Evolutionary conservation across 768 basidiomycete species (phyloP).

Genomic region (Leucogyrophana mollusca): DNA sequence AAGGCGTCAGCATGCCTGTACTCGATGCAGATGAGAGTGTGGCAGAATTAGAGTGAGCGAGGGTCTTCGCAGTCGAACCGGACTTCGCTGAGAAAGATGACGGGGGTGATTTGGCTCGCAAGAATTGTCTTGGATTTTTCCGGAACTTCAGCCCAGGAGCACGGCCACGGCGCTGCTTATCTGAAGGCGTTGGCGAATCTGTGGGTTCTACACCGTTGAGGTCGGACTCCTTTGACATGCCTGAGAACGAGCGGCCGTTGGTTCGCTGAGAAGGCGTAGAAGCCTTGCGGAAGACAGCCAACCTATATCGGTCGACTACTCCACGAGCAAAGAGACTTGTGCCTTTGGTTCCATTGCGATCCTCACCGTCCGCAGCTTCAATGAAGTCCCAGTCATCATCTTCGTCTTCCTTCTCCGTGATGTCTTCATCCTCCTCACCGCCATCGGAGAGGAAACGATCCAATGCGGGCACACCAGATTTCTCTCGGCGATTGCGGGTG

Average conservation of each 20-base stretch:
- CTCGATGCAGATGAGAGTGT: constrained; percentile 38
- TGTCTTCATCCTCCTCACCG: constrained; percentile 41
- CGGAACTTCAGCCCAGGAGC: constrained; percentile 69
- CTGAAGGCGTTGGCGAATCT: constrained; percentile 45
- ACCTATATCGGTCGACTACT: constrained; percentile 82
- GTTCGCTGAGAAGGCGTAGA: constrained; percentile 58
- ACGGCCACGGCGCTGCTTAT: constrained; percentile 67
- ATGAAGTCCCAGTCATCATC: constrained; percentile 94
- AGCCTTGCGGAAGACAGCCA: constrained; percentile 85
- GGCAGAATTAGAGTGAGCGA: constrained; percentile 43
- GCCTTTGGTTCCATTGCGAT: constrained; percentile 76
- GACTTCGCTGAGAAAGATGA: constrained; percentile 36
- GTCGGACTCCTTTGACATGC: constrained; percentile 56
- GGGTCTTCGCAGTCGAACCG: constrained; percentile 31
- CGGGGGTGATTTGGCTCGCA: constrained; percentile 65
- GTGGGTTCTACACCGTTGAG: constrained; percentile 33
- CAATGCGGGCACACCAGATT: constrained; percentile 79
- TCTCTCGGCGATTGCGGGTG: constrained; percentile 60
- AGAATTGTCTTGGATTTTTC: constrained; percentile 69
- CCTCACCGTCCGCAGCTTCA: constrained; percentile 78
- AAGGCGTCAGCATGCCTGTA: constrained; percentile 58
- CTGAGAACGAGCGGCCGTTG: constrained; percentile 50
- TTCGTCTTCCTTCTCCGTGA: constrained; percentile 48
- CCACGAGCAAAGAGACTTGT: constrained; percentile 88
- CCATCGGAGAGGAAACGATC: constrained; percentile 68